Conservation (phyloP, 2,329 filamentous ascomycete species). For the Xylariaceae sp. region DNA sequence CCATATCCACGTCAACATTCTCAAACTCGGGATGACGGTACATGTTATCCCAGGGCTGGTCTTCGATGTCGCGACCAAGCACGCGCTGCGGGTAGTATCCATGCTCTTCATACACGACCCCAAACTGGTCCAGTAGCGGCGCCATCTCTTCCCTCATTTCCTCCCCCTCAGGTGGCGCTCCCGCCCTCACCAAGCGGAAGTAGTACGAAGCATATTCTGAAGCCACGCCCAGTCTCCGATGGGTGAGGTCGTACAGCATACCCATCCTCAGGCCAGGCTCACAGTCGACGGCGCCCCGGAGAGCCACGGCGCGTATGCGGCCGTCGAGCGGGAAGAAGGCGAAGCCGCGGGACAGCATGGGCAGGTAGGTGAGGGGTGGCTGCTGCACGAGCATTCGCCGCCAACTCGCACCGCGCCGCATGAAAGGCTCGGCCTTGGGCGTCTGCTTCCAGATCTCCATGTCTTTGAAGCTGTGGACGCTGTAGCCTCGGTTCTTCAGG, state of each 20-base stretch:
- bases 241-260: conserved; percentile 3
- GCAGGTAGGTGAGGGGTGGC: conserved; percentile 2
- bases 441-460: no score
- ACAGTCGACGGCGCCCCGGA: background rate
- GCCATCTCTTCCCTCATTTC: background rate
- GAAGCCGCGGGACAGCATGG: background rate
- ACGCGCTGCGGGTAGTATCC: conserved; percentile 4
- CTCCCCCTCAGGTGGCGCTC: background rate
- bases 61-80: conserved; percentile 1
- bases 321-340: background rate
- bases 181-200: conserved; percentile 1
- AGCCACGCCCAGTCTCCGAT: conserved; percentile 1
- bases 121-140: background rate
- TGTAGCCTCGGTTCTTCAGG: no score
- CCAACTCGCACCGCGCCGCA: conserved; percentile 1
- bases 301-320: background rate
- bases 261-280: conserved; percentile 2
- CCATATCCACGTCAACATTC: background rate
- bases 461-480: no score
- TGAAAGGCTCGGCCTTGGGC: conserved; percentile 1
- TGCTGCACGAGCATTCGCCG: conserved; percentile 7
- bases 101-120: conserved; percentile 3
- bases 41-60: background rate
- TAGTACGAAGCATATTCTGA: background rate
- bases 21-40: conserved; percentile 2